Base-by-base conservation (phyloP, 768 basidiomycete species). In the Gelatoporia subvermispora region DNA sequence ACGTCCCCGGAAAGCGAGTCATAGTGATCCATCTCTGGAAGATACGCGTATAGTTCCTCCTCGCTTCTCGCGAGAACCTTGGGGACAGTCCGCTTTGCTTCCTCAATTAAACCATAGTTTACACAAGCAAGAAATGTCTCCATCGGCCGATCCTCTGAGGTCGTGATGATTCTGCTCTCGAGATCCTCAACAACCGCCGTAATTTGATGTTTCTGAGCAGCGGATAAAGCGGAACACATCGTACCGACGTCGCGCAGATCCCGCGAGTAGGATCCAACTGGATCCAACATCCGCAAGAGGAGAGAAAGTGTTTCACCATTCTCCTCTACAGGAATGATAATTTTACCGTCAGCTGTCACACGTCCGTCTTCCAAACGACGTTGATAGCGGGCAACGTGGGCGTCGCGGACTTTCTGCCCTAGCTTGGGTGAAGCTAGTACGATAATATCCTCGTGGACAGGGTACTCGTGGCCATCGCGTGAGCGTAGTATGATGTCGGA, bases 381-480 rank as follows among this genome's bases (percentile, higher is more conserved):
- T 15, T 20, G 4, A 23, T 15, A 8, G 22, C 8, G 9, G 7
- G 4, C 8, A 4, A 8, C 9, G 41, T 8, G 55, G 35, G 13
- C 31, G 18, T 3, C 20, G 22, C 9, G 57, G 35, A 49, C 54
- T 59, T 10, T 10, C 13, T 16, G 38, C 41, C 38, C 28, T 31
- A 59, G 48, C 21, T 50, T 44, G 25, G 52, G 47, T 20, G 58
- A 59, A 3, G 50, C 49, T 18, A 43, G 15, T 20, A 17, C 8
- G 8, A 59, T 23, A 28, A 59, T 51, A 18, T 35, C 21, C 8
- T 22, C 23, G 10, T 45, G 41, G 23, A 57, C 55, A 15, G 40
- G 52, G 44, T 57, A 55, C 43, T 52, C 48, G 35, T 53, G 50
- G 17, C 9, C 8, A 38, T 56, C 55, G n/a, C 13, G 16, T n/a